Evolutionary conservation across 352 stramenopile species (phyloP).

Genomic region (Phytophthora nicotianae): DNA sequence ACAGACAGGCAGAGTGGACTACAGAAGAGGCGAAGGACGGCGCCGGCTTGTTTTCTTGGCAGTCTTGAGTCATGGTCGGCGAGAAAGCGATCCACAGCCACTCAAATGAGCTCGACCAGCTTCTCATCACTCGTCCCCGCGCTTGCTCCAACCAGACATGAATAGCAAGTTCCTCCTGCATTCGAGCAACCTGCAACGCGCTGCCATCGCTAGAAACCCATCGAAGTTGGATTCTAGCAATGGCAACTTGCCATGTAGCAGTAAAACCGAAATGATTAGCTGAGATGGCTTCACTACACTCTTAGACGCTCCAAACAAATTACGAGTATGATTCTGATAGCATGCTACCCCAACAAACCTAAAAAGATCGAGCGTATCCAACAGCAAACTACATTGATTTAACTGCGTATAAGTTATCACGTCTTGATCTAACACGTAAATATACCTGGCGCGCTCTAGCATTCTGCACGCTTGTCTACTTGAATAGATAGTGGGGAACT

Average conservation of each 20-base stretch:
- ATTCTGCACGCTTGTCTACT: constrained; percentile 31
- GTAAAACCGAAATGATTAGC: neutral
- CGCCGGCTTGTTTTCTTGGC: constrained; percentile 4
- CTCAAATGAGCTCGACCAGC: constrained; percentile 2
- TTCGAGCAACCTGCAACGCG: constrained; percentile 17
- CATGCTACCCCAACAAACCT: neutral
- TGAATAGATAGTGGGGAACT: constrained; percentile 36
- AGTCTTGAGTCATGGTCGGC: constrained; percentile 25
- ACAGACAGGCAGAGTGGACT: constrained; percentile 36
- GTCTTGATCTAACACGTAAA: constrained; percentile 41
- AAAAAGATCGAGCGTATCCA: constrained; percentile 1
- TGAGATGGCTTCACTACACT: constrained; percentile 3
- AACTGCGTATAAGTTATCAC: constrained; percentile 46
- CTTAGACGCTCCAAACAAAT: neutral
- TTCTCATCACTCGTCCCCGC: constrained; percentile 5
- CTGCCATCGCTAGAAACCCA: neutral
- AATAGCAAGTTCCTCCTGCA: constrained; percentile 13
- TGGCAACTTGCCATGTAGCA: too few relatives aligned
- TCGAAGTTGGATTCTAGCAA: too few relatives aligned
- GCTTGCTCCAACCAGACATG: neutral
- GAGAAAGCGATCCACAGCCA: constrained; percentile 23
- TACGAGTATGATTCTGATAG: too few relatives aligned
- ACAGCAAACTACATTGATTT: constrained; percentile 32
- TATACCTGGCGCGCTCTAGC: constrained; percentile 31
- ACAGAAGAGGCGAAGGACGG: constrained; percentile 23